Evolutionary conservation across 1,139 yeast genomes (phyloP).

Genomic region (Scheffersomyces segobiensis): DNA sequence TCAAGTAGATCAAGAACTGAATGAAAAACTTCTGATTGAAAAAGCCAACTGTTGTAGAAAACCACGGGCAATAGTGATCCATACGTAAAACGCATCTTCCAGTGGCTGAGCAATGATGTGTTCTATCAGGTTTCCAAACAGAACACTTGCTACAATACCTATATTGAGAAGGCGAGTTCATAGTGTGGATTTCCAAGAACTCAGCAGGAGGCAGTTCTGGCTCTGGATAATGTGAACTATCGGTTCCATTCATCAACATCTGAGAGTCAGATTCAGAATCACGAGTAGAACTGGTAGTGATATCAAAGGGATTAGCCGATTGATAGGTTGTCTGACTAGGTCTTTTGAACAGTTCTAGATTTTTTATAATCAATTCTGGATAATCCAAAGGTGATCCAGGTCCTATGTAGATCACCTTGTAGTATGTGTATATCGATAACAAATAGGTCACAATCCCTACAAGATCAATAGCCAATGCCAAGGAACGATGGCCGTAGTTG

Average conservation of each 20-base stretch:
- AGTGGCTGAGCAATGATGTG: conserved; percentile 85
- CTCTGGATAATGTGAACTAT: conserved; percentile 8
- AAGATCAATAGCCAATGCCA: conserved; percentile 14
- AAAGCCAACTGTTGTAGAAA: conserved; percentile 84
- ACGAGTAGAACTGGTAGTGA: not conserved
- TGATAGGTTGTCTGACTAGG: conserved; percentile 1
- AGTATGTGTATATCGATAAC: conserved; percentile 46
- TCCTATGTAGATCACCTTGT: conserved; percentile 53
- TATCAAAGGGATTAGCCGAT: not conserved
- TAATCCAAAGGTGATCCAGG: conserved; percentile 66
- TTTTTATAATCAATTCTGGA: conserved; percentile 30
- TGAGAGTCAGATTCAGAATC: not conserved
- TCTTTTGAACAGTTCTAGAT: conserved; percentile 8
- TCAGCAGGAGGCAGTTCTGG: conserved; percentile 33
- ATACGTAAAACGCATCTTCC: conserved; percentile 68
- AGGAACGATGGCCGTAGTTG: conserved; percentile 8
- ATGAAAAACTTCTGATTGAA: conserved; percentile 76
- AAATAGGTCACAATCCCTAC: conserved; percentile 21
- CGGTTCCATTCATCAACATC: not conserved
- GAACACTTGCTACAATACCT: conserved; percentile 72
- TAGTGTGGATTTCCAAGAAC: conserved; percentile 30
- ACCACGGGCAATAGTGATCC: conserved; percentile 99
- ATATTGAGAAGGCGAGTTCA: conserved; percentile 24
- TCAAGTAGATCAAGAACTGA: conserved; percentile 66
- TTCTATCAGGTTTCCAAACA: conserved; percentile 91